These are phyloP conservation scores for Wickerhamomyces sydowiorum DNA, from an alignment of 805 yeast species.

Conservation along the genomic window DNA sequence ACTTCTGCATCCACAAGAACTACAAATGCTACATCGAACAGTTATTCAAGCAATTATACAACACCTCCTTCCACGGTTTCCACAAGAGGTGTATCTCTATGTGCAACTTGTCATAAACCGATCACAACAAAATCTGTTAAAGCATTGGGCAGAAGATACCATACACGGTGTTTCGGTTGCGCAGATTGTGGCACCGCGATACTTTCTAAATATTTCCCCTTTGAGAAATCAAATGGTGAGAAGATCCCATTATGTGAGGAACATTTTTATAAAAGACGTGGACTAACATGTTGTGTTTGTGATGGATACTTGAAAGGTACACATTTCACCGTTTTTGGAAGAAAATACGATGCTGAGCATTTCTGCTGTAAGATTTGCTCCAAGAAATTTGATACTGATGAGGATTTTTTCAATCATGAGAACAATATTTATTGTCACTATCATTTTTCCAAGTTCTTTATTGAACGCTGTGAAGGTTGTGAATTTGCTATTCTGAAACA, in stretches of 20 bases:
- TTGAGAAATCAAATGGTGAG: slow-evolving; percentile 40
- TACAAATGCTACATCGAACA: slow-evolving; percentile 2
- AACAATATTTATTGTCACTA: slow-evolving; percentile 82
- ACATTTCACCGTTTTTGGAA: slow-evolving; percentile 88
- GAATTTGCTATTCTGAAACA: slow-evolving; percentile 86
- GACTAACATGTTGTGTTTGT: slow-evolving; percentile 83
- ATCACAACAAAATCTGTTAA: slow-evolving; percentile 77
- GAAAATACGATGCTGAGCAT: slow-evolving; percentile 91
- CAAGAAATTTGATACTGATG: slow-evolving; percentile 82
- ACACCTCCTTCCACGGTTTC: slow-evolving; percentile 8
- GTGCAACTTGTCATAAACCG: slow-evolving; percentile 46
- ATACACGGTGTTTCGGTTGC: slow-evolving; percentile 84
- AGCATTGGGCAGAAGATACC: slow-evolving; percentile 75
- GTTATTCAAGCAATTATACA: slow-evolving; percentile 1
- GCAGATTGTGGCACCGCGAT: slow-evolving; percentile 78
- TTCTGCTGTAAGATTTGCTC: slow-evolving; percentile 87
- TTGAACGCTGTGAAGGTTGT: slow-evolving; percentile 92
- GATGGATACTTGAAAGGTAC: slow-evolving; percentile 84
- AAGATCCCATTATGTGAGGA: slow-evolving; percentile 78
- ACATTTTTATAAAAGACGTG: slow-evolving; percentile 82
- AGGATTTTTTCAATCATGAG: slow-evolving; percentile 86
- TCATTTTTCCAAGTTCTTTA: slow-evolving; percentile 82
- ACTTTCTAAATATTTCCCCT: slow-evolving; percentile 85
- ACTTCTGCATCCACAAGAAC: slow-evolving; percentile 2
- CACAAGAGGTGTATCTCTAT: slow-evolving; percentile 20